phyloP scores from a whole-genome alignment of 768 basidiomycete genomes.

The Amanita rubescens region DNA sequence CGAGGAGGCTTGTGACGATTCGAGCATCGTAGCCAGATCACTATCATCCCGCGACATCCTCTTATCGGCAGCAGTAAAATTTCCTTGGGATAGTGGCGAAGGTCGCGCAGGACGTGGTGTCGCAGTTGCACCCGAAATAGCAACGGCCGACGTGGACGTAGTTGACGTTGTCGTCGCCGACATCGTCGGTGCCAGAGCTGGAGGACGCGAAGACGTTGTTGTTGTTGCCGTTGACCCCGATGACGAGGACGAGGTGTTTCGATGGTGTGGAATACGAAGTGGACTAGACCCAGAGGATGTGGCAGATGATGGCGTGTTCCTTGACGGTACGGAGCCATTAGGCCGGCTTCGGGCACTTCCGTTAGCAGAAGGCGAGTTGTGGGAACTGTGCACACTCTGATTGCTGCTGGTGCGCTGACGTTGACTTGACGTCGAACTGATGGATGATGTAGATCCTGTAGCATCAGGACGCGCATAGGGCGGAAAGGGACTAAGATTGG shows the following conservation, averaged over 20 bases:
- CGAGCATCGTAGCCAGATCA: constrained; percentile 52
- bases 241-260: constrained; percentile 40
- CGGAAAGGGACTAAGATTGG: constrained; percentile 47
- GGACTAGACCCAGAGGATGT: constrained; percentile 18
- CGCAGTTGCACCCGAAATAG: constrained; percentile 20
- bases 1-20: constrained; percentile 29
- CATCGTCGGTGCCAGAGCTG: constrained; percentile 23
- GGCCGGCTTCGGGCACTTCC: constrained; percentile 29
- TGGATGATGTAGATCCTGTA: constrained; percentile 69
- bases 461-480: constrained; percentile 79
- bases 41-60: constrained; percentile 76
- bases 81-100: constrained; percentile 66
- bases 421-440: constrained; percentile 56
- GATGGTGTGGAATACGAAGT: constrained; percentile 36
- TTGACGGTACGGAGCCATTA: constrained; percentile 3
- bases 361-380: constrained; percentile 27
- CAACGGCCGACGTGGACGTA: constrained; percentile 24
- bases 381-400: constrained; percentile 48
- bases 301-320: constrained; percentile 12
- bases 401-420: constrained; percentile 67
- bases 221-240: constrained; percentile 31
- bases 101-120: constrained; percentile 42
- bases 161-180: constrained; percentile 28
- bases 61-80: constrained; percentile 55
- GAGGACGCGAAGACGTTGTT: constrained; percentile 28